phyloP scores from a whole-genome alignment of 129 eudicot genomes.

The Artemisia annua region DNA sequence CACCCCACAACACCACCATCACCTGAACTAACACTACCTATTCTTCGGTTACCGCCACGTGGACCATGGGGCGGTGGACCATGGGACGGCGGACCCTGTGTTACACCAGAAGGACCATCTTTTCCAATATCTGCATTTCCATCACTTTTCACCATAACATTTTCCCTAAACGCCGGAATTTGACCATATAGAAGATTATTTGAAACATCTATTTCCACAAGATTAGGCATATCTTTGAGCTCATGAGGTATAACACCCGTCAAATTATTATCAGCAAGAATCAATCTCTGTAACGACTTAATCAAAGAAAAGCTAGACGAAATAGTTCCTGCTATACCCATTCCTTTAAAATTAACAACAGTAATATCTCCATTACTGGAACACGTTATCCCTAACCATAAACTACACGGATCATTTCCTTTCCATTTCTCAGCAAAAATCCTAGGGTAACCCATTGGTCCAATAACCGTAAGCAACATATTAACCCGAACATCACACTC shows the following conservation, averaged over 20 bases:
- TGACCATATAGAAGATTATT: slow-evolving; percentile 64
- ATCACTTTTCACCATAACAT: slow-evolving; percentile 39
- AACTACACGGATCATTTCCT: slow-evolving; percentile 74
- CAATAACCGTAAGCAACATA: slow-evolving; percentile 46
- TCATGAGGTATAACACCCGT: slow-evolving; percentile 56
- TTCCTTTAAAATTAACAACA: slow-evolving; percentile 41
- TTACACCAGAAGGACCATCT: slow-evolving; percentile 41
- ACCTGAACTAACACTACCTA: slow-evolving; percentile 6
- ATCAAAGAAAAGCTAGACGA: slow-evolving; percentile 62
- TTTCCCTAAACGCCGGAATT: slow-evolving; percentile 50
- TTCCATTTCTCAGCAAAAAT: slow-evolving; percentile 72
- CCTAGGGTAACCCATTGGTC: slow-evolving; percentile 68
- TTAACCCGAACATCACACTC: slow-evolving; percentile 69
- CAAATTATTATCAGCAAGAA: slow-evolving; percentile 65
- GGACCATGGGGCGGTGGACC: background rate
- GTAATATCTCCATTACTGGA: slow-evolving; percentile 45
- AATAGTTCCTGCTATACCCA: slow-evolving; percentile 63
- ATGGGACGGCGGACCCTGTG: slow-evolving; percentile 32
- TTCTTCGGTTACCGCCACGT: slow-evolving; percentile 12
- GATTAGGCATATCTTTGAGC: slow-evolving; percentile 51
- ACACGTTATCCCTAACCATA: slow-evolving; percentile 82
- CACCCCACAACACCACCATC: slow-evolving; percentile 41
- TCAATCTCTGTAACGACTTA: slow-evolving; percentile 54
- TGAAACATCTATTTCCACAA: slow-evolving; percentile 58
- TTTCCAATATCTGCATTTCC: slow-evolving; percentile 64